Evolutionary conservation across 129 eudicot genomes (phyloP), one percentile per base, ranked within the genome.

Genomic region (Lonicera japonica): DNA sequence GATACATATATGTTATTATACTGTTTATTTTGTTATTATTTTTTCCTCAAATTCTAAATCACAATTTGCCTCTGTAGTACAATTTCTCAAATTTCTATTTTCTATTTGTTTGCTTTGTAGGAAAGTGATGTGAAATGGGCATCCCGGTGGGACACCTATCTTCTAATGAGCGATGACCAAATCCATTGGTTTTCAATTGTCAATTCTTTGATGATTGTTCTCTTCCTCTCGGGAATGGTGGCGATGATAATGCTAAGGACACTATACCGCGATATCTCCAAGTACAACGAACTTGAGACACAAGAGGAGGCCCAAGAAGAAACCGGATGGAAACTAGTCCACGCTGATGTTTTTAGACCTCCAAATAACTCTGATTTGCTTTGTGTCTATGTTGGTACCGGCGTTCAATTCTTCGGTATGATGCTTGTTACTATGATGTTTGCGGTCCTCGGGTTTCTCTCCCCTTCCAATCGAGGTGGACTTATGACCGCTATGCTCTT

Each of bases 281-380:
- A 70, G 60, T 78, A 81, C 65, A 75, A 85, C 56, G 76, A 75
- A n/a, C 78, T 80, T n/a, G 86, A 80, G 56, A 80, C 80, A 17
- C 87, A 77, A 48, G 87, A 85, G 55, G 80, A 80, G 25, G 79
- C 75, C 58, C 78, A 73, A 59, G 80, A 83, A 72, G 82, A 83
- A 70, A 79, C 86, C 0, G 83, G 86, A 38, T 84, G 90, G 90
- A 84, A 77, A 66, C 60, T 77, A 18, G 74, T 84, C 54, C 90
- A 84, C 63, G 78, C 72, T 0, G 83, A 84, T 47, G 84, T 80
- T 41, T 84, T 84, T 73, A 73, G 84, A 69, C 68, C 83, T 8
- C 83, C 92, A 54, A 65, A 8, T 25, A 71, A 77, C 73, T 73
- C 89, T 0, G 82, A 83, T 47, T 45, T 79, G 40, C 80, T 83